A percentile compares a stretch with the other conserved stretches of the same genome.
phyloP scores from a whole-genome alignment of 208 protist species.

The Angomonas ambiguus region DNA sequence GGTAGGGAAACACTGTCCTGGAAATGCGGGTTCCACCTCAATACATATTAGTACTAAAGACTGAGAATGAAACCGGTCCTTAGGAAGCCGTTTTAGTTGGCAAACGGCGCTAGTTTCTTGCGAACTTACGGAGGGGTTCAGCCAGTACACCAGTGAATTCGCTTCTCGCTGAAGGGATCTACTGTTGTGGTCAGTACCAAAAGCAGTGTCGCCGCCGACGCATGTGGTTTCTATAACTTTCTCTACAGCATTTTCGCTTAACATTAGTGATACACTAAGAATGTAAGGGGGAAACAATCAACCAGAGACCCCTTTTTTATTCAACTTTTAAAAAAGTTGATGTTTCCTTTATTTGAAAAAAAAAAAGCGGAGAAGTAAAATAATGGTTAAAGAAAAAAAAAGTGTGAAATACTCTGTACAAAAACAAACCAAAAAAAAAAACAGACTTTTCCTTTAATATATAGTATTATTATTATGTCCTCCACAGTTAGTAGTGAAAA shows the following conservation, averaged over 20 bases:
- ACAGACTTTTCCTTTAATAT: no score
- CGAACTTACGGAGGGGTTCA: conserved; percentile 32
- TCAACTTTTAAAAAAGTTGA: conserved; percentile 6
- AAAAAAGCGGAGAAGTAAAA: background rate
- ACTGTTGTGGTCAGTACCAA: background rate
- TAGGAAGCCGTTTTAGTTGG: conserved; percentile 34
- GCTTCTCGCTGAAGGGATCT: background rate
- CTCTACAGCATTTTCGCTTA: background rate
- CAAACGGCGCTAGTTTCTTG: conserved; percentile 43
- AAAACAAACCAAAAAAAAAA: no score
- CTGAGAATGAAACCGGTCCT: conserved; percentile 22
- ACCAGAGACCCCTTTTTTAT: conserved; percentile 1
- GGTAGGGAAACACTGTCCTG: conserved; percentile 43
- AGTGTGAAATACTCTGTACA: background rate
- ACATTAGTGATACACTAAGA: background rate
- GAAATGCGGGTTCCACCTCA: conserved; percentile 19
- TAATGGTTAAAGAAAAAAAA: background rate
- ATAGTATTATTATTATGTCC: no score
- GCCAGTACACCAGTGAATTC: conserved; percentile 20
- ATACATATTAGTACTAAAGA: conserved; percentile 33
- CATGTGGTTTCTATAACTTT: conserved; percentile 11
- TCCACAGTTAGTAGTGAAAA: no score
- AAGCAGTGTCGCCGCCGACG: background rate
- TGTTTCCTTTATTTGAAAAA: background rate
- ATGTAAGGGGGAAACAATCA: background rate